These are phyloP conservation scores for Leonotis leonurus DNA, from an alignment of 257 asterid species.

Conservation along the genomic window DNA sequence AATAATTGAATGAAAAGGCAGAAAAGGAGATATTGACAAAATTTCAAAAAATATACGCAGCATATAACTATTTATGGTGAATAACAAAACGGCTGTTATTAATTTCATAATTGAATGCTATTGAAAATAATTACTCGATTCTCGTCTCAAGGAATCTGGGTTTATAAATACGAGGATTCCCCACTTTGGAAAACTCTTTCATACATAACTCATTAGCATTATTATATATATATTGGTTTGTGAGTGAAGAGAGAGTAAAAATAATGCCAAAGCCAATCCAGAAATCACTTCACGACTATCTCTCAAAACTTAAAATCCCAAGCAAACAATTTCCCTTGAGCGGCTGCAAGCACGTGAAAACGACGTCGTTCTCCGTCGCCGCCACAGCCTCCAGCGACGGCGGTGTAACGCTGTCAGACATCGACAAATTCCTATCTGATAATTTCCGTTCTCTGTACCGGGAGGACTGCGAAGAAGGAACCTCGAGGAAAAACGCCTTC, in stretches of 20 bases:
- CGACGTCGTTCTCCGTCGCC: constrained; percentile 36
- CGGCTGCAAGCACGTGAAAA: too few relatives aligned
- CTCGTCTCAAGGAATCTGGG: too few relatives aligned
- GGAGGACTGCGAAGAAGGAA: constrained; percentile 28
- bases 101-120: constrained; percentile 14
- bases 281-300: constrained; percentile 44
- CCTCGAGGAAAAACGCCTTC: constrained; percentile 5
- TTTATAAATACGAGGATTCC: constrained; percentile 18
- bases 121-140: neutral
- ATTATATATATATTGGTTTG: too few relatives aligned
- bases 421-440: constrained; percentile 56
- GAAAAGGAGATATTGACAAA: neutral
- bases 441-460: constrained; percentile 54
- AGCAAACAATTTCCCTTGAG: constrained; percentile 21
- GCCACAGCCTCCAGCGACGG: neutral
- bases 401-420: constrained; percentile 44
- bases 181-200: neutral
- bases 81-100: constrained; percentile 17
- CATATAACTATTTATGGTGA: constrained; percentile 22
- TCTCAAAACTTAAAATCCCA: constrained; percentile 44
- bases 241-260: neutral
- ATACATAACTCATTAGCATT: neutral
- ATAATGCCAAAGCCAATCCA: constrained; percentile 50
- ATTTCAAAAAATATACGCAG: neutral
- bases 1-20: constrained; percentile 1